Percentiles rank a stretch among this genome's conserved stretches.
Evolutionary conservation across 306 rosid genomes (phyloP).

Genomic region (barrel medic (Medicago truncatula)): MtrunA17r5.0-ANR NC_053043.1:5682001-5682500

Average conservation of each 20-base stretch:
- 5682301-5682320: conserved; percentile 25
- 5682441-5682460: no score
- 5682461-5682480: no score
- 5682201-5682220: conserved; percentile 96
- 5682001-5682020: conserved; percentile 73
- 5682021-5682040: conserved; percentile 85
- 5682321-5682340: background rate
- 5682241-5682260: conserved; percentile 69
- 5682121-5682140: background rate
- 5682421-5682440: background rate
- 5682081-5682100: background rate
- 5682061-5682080: background rate
- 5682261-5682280: conserved; percentile 73
- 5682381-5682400: background rate
- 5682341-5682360: background rate
- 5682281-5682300: conserved; percentile 79
- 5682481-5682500: background rate
- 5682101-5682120: background rate
- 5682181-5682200: conserved; percentile 98
- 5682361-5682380: background rate
- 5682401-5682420: background rate
- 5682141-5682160: background rate
- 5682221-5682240: conserved; percentile 71
- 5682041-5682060: conserved; percentile 81
- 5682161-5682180: conserved; percentile 81